Base-by-base conservation (phyloP, 1,139 yeast species). In the Yamadazyma conglobata region DNA sequence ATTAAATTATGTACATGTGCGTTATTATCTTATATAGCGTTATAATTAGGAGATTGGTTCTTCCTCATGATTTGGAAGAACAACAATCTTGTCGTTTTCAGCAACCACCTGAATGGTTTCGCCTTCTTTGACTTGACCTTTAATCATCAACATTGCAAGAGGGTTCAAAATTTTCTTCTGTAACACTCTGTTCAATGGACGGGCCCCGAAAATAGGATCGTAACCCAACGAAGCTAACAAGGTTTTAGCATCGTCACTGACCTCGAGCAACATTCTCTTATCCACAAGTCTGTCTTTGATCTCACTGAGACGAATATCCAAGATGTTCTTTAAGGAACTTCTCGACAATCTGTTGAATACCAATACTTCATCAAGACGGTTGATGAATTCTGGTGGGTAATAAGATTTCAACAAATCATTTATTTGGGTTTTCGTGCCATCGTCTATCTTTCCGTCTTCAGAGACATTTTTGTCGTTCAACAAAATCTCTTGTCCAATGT, bases 351-450 rank as follows among this genome's bases (percentile, higher is more conserved):
- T 75, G 63, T 91, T 91, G 68, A 91, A 91, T 2, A 91, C 86
- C 20, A 91, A 67, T 10, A 86, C 77, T 41, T 91, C 98, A 54
- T 91, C 97, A 45, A 91, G 72, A 55, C 98, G 80, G 54, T 91
- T 91, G 54, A 91, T 72, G 51, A 91, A 91, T 56, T 91, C 98
- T 0, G 98, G 98, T 10, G 97, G 89, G 48, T 89, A 91, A 46
- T 75, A 62, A 26, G 62, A 65, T 46, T 74, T 81, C 73, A 91
- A 78, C 7, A 74, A 64, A 11, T 85, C 84, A 24, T 74, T 58
- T 3, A 91, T 88, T 42, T 69, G 60, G 1, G 51, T 46, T 48
- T 80, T 81, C 3, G 82, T 58, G 12, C 66, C 71, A 18, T 64
- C 62, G 22, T 57, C 54, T 15, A 77, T 60, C 30, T 75, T 73